Evolutionary conservation across 2,329 filamentous ascomycete genomes (phyloP).

Genomic region (Tolypocladium endophyticum): DNA sequence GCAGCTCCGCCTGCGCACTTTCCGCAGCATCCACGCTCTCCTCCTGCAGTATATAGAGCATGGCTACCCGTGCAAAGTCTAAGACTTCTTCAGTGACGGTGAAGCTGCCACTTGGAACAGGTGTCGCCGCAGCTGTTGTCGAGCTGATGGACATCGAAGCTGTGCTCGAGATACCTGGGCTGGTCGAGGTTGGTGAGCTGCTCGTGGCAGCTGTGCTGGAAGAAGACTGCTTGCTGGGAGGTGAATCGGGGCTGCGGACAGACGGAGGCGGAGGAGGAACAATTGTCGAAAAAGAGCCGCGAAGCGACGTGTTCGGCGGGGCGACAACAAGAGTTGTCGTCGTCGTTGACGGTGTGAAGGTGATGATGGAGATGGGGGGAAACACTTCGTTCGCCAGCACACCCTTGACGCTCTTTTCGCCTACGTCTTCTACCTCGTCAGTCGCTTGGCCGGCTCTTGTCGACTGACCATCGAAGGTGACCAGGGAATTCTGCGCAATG

Average conservation of each 20-base stretch:
- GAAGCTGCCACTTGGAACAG: constrained; percentile 21
- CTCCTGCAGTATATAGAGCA: constrained; percentile 52
- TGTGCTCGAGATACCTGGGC: background rate
- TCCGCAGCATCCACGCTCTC: constrained; percentile 38
- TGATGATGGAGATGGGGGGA: constrained; percentile 3
- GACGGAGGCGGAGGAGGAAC: background rate
- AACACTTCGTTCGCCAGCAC: background rate
- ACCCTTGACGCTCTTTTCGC: background rate
- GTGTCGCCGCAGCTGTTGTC: background rate
- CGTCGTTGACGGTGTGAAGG: background rate
- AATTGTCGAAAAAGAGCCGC: background rate
- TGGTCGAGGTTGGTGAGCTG: background rate
- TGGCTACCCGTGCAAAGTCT: constrained; percentile 53
- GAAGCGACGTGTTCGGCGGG: background rate
- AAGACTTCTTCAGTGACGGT: constrained; percentile 42
- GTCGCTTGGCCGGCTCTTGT: constrained; percentile 16
- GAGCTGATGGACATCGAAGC: background rate
- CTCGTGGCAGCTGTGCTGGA: background rate
- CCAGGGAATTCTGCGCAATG: constrained; percentile 72
- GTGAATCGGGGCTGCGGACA: background rate
- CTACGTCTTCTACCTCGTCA: constrained; percentile 1
- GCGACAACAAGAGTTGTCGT: background rate
- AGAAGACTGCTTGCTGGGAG: background rate
- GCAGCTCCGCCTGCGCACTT: constrained; percentile 41
- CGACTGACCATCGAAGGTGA: constrained; percentile 62